A percentile compares a stretch with the other conserved stretches of the same genome.
Evolutionary conservation across 139 green algal species (phyloP).

Genomic region (Chlorella sp.): DNA sequence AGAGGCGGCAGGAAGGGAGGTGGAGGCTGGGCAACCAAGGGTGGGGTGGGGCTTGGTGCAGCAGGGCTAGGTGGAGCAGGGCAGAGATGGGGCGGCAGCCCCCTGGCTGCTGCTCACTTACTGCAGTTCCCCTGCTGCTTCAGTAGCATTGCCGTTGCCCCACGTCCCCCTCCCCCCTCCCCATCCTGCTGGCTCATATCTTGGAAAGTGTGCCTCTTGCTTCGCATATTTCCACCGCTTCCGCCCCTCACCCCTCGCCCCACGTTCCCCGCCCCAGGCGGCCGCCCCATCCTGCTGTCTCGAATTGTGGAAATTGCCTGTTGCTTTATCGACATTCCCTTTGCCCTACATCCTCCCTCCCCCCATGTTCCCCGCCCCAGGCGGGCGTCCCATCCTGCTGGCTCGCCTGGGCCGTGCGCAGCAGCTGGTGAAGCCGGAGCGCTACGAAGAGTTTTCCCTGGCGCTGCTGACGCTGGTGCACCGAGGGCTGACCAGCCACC

Average conservation of each 20-base stretch:
- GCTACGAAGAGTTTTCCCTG: constrained; percentile 23
- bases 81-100: no score
- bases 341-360: background rate
- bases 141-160: no score
- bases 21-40: background rate
- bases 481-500: background rate
- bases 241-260: no score
- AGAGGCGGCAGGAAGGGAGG: background rate
- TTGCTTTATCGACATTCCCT: background rate
- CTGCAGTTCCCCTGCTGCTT: no score
- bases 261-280: no score
- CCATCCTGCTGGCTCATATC: background rate
- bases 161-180: no score
- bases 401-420: constrained; percentile 47
- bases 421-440: constrained; percentile 40
- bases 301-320: no score
- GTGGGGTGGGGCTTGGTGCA: background rate
- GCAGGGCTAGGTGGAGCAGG: no score
- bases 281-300: background rate
- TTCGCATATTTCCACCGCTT: no score
- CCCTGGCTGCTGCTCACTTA: no score
- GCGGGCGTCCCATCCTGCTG: constrained; percentile 50
- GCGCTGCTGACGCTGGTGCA: constrained; percentile 49
- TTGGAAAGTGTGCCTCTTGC: no score
- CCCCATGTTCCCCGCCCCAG: background rate